These are phyloP conservation scores for Lachancea mirantina DNA, from an alignment of 805 yeast genomes.

Conservation along the genomic window DNA sequence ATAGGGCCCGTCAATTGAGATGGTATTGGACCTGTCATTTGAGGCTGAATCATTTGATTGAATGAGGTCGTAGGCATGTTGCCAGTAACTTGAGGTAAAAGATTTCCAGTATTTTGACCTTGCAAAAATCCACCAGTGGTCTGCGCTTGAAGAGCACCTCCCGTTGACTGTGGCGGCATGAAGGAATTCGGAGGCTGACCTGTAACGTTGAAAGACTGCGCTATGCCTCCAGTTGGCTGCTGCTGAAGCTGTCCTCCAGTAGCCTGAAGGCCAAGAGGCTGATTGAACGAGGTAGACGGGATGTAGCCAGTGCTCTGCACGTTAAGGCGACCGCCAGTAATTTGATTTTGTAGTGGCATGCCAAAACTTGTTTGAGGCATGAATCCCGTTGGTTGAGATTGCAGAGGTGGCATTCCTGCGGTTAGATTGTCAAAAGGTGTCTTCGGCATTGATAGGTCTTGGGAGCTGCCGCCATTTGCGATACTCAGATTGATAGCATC, in stretches of 20 bases:
- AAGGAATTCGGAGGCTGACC: too few species aligned
- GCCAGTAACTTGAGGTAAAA: slow-evolving; percentile 21
- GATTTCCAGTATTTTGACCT: slow-evolving; percentile 15
- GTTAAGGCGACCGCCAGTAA: slow-evolving; percentile 32
- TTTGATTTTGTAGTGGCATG: slow-evolving; percentile 29
- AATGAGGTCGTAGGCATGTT: slow-evolving; percentile 26
- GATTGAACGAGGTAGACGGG: slow-evolving; percentile 35
- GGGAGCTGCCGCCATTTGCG: slow-evolving; percentile 41
- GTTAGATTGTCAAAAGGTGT: slow-evolving; percentile 38
- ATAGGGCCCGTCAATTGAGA: slow-evolving; percentile 25
- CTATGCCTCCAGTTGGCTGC: slow-evolving; percentile 39
- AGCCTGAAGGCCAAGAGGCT: slow-evolving; percentile 21
- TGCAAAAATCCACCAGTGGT: slow-evolving; percentile 33
- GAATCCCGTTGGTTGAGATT: slow-evolving; percentile 35
- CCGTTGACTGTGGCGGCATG: slow-evolving; percentile 34
- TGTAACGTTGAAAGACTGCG: slow-evolving; percentile 9
- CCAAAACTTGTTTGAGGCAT: slow-evolving; percentile 34
- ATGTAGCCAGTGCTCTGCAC: slow-evolving; percentile 37
- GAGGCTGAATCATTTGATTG: slow-evolving; percentile 18
- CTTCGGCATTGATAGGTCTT: slow-evolving; percentile 12
- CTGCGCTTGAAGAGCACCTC: slow-evolving; percentile 43
- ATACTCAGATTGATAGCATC: slow-evolving; percentile 79
- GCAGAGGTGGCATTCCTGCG: slow-evolving; percentile 21
- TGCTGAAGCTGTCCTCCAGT: slow-evolving; percentile 30
- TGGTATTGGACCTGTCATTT: slow-evolving; percentile 3